A percentile compares a stretch with the other conserved stretches of the same genome.
Evolutionary conservation across 2,329 filamentous ascomycete genomes (phyloP).

Genomic region (Diaporthe citrichinensis): DNA sequence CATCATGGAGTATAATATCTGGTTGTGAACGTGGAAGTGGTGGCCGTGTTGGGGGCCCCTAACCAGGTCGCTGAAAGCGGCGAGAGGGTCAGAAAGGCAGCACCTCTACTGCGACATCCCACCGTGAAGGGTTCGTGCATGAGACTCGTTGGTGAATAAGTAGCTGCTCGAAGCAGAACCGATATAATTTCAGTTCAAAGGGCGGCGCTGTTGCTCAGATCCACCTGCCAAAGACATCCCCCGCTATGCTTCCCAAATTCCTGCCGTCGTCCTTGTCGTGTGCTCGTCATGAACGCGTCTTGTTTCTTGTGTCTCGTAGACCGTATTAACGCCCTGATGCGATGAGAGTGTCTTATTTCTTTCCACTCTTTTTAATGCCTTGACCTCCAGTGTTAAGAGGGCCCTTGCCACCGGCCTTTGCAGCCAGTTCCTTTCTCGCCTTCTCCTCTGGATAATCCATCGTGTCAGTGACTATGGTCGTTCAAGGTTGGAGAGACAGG

Average conservation of each 20-base stretch:
- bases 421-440: slow-evolving; percentile 86
- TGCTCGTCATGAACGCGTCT: slow-evolving; percentile 36
- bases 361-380: slow-evolving; percentile 98
- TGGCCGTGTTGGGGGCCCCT: neutral
- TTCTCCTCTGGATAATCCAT: slow-evolving; percentile 74
- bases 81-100: neutral
- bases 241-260: slow-evolving; percentile 42
- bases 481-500: slow-evolving; percentile 21
- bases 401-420: slow-evolving; percentile 88
- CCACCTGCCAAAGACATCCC: slow-evolving; percentile 36
- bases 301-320: neutral
- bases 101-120: neutral
- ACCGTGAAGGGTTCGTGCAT: no score
- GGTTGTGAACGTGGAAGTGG: neutral
- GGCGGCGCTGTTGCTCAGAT: slow-evolving; percentile 27
- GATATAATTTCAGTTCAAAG: neutral
- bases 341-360: slow-evolving; percentile 76
- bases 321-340: neutral
- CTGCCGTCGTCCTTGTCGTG: slow-evolving; percentile 38
- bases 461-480: slow-evolving; percentile 40
- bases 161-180: neutral
- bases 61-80: neutral
- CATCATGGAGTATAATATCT: neutral
- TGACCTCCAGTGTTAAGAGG: slow-evolving; percentile 87
- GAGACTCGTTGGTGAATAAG: neutral